Evolutionary conservation across 2,329 filamentous ascomycete genomes (phyloP).

Genomic region (Zymoseptoria pseudotritici): DNA sequence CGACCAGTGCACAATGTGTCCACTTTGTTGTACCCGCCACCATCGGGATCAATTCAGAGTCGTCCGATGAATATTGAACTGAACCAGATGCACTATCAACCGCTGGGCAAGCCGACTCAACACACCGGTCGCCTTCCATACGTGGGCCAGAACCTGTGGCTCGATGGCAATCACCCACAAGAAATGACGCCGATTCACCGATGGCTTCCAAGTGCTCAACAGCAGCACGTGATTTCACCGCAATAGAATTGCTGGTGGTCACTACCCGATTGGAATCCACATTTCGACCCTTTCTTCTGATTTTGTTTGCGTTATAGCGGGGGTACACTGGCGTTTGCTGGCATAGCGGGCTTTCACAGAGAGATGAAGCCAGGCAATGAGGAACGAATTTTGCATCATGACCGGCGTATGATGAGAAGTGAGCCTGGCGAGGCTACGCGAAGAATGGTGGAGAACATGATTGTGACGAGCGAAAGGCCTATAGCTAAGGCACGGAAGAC

Average conservation of each 20-base stretch:
- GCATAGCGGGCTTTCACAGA: not conserved
- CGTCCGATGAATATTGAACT: constrained; percentile 37
- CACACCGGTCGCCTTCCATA: constrained; percentile 39
- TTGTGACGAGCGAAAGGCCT: not conserved
- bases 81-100: constrained; percentile 47
- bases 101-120: constrained; percentile 40
- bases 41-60: constrained; percentile 65
- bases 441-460: not conserved
- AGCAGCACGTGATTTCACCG: not conserved
- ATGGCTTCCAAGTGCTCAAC: constrained; percentile 17
- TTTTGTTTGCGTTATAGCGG: not conserved
- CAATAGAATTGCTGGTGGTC: not conserved
- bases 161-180: constrained; percentile 25
- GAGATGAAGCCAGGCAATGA: not conserved
- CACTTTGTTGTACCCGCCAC: constrained; percentile 81
- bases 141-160: constrained; percentile 30
- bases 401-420: not conserved
- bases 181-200: constrained; percentile 27
- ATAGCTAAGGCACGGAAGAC: not conserved
- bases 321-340: not conserved
- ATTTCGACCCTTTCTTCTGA: not conserved
- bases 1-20: constrained; percentile 83
- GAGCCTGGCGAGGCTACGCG: not conserved
- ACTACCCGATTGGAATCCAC: not conserved
- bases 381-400: not conserved